Conservation (phyloP, 257 asterid genomes). For the Echium plantagineum region DNA sequence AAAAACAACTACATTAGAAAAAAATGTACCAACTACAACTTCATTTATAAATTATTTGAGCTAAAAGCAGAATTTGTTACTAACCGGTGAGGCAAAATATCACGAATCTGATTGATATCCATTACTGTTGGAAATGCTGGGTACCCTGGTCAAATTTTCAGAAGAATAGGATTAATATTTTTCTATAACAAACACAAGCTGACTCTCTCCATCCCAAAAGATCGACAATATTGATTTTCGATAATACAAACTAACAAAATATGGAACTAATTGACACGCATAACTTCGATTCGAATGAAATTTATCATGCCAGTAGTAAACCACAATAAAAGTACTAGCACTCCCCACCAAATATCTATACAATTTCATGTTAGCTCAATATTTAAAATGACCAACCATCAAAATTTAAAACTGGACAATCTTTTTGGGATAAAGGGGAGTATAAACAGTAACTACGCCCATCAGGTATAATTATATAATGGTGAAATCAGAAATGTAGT, state of each 20-base stretch:
- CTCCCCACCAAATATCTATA: too few species aligned
- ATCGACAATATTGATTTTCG: too few species aligned
- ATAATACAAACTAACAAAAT: too few species aligned
- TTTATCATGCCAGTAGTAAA: too few species aligned
- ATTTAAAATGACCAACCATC: neutral
- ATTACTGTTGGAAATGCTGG: constrained; percentile 71
- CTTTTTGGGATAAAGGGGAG: neutral
- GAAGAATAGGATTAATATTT: neutral
- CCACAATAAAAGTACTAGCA: too few species aligned
- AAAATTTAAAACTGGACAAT: neutral
- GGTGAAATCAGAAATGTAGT: neutral
- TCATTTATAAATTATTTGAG: neutral
- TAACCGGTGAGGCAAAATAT: constrained; percentile 77
- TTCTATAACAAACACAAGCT: neutral
- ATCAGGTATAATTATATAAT: neutral
- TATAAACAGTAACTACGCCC: too few species aligned
- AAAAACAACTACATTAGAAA: too few species aligned
- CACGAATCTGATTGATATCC: constrained; percentile 82
- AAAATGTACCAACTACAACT: neutral
- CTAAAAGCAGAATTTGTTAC: constrained; percentile 8
- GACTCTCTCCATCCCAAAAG: too few species aligned
- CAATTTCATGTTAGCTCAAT: neutral
- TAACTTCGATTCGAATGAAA: too few species aligned
- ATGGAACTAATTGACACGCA: too few species aligned
- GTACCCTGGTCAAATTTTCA: constrained; percentile 25